Conservation (phyloP, 176 grass and related monocot species). For the Triticum monococcum region DNA sequence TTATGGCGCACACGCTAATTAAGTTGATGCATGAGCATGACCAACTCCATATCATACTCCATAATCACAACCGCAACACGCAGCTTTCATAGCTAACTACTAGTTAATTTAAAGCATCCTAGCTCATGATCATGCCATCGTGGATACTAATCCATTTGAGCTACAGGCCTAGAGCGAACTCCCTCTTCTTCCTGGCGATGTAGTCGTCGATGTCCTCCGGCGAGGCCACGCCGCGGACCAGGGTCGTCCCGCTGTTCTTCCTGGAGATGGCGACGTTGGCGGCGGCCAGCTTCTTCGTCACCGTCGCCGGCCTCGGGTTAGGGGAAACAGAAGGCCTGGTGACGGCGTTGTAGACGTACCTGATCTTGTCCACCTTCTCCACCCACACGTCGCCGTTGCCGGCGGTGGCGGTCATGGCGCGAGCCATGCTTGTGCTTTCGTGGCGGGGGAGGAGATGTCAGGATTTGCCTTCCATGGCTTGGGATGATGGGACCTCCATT, state of each 20-base stretch:
- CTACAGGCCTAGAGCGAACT: conserved; percentile 3
- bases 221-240: neutral
- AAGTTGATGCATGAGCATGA: neutral
- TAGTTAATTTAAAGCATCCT: neutral
- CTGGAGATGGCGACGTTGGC: conserved; percentile 2
- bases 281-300: neutral
- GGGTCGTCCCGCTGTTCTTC: neutral
- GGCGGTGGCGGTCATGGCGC: neutral
- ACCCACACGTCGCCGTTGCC: conserved; percentile 25
- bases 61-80: neutral
- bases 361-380: conserved; percentile 33
- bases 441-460: neutral
- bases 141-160: neutral
- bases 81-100: neutral
- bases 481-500: conserved; percentile 14
- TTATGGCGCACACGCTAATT: neutral
- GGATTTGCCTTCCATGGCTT: neutral
- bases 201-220: neutral
- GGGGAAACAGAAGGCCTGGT: conserved; percentile 4
- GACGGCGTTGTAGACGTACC: conserved; percentile 4
- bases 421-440: conserved; percentile 7
- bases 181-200: neutral
- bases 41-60: neutral
- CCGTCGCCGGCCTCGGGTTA: neutral
- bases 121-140: neutral